Conservation (phyloP, 2,329 filamentous ascomycete genomes). For the Fusarium decemcellulare region DNA sequence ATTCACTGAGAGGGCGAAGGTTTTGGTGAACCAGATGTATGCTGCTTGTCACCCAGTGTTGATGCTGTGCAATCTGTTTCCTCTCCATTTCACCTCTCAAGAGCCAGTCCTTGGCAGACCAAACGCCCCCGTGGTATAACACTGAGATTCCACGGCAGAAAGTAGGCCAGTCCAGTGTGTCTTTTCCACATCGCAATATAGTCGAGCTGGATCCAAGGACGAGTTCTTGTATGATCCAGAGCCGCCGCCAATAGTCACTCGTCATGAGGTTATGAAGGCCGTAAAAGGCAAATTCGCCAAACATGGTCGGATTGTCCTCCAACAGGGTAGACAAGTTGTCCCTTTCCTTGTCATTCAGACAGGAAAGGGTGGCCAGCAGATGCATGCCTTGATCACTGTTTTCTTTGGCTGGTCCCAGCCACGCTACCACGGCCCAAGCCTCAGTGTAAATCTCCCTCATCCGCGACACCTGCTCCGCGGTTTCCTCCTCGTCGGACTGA, state of each 20-base stretch:
- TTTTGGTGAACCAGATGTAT: conserved; percentile 25
- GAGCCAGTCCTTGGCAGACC: conserved; percentile 23
- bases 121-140: conserved; percentile 23
- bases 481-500: conserved; percentile 16
- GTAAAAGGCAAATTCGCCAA: conserved; percentile 21
- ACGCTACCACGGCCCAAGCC: conserved; percentile 22
- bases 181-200: conserved; percentile 15
- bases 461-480: conserved; percentile 15
- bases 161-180: conserved; percentile 20
- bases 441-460: conserved; percentile 26
- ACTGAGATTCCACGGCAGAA: conserved; percentile 18
- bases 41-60: conserved; percentile 17
- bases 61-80: neutral
- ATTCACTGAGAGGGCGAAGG: conserved; percentile 18
- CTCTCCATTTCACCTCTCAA: conserved; percentile 11
- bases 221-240: conserved; percentile 30
- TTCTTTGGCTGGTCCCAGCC: conserved; percentile 20
- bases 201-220: conserved; percentile 26
- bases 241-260: conserved; percentile 20
- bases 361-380: conserved; percentile 13
- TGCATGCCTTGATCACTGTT: conserved; percentile 16
- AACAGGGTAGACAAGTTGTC: conserved; percentile 2
- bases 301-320: conserved; percentile 8
- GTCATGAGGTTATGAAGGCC: conserved; percentile 23
- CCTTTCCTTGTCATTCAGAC: conserved; percentile 20